Evolutionary conservation across 225 moss, liverwort and hornwort genomes (phyloP), one percentile per base, ranked within the genome.

Genomic region (Polytrichum formosum): DNA sequence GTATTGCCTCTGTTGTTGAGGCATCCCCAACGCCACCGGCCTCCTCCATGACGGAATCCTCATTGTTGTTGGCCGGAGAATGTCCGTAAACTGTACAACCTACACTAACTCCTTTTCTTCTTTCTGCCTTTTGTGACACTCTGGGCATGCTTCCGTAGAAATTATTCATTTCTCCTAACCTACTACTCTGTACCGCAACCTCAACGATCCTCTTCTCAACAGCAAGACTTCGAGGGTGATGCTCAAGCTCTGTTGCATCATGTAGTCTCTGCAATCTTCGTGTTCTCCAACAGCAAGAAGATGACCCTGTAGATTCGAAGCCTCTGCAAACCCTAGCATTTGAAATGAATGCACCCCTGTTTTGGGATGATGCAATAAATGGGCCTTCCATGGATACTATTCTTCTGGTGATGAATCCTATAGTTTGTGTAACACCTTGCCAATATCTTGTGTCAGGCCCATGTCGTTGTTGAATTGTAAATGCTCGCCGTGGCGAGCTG

Each of bases 21-120:
- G 66, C 65, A 68, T 78, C 71, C 65, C 65, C 73, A 13, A 23
- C 75, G 28, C 70, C 53, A 16, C 37, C 66, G 28, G 74, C 77
- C 31, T 81, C 72, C 29, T 76, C 76, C 5, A 72, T 62, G 28
- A 70, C 76, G 30, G 83, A 74, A 73, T 87, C 81, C 22, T 63
- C 83, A 54, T 80, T 70, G 9, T 46, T 46, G 46, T 74, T 72
- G 28, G 78, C 64, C 70, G 75, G 83, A 20, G 87, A 78, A 74
- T 75, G 79, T 37, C 54, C 77, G 20, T 54, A 76, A 7, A 83
- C 81, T 56, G 71, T 71, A 73, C 80, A 80, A 19, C 73, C 23
- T 27, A 37, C 61, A 67, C 59, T 76, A 25, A 67, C 19, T 63
- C 35, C 64, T 69, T 26, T 68, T 72, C 61, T 19, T 18, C 74